Evolutionary conservation across 2,329 filamentous ascomycete species (phyloP).

Genomic region (Penicillium sp.): DNA sequence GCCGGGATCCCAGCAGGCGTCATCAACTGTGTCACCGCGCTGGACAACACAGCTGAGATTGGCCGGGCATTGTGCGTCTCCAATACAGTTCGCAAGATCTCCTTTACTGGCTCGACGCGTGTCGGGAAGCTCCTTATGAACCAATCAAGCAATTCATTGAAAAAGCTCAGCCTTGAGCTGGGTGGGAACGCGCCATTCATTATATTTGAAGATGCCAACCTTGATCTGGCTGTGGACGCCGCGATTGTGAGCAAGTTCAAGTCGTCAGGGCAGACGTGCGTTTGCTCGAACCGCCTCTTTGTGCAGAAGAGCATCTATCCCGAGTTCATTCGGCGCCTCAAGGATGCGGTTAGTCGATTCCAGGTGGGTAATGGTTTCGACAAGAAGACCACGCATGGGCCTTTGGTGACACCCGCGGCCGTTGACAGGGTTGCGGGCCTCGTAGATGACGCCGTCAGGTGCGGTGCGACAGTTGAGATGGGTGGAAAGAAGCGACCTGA

Average conservation of each 20-base stretch:
- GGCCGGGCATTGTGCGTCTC: conserved; percentile 50
- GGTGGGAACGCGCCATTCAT: conserved; percentile 94
- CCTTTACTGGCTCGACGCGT: conserved; percentile 79
- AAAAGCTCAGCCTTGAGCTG: conserved; percentile 84
- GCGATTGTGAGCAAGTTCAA: conserved; percentile 87
- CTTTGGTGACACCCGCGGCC: background rate
- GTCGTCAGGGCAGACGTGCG: conserved; percentile 89
- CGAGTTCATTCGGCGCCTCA: conserved; percentile 57
- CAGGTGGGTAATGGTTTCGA: conserved; percentile 1
- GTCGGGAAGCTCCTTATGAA: conserved; percentile 80
- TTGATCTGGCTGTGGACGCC: conserved; percentile 79
- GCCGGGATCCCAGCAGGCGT: conserved; percentile 80
- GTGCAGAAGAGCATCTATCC: conserved; percentile 55
- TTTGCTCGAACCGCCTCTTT: conserved; percentile 67
- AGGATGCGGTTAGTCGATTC: conserved; percentile 41
- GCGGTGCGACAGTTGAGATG: no score
- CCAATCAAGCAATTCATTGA: conserved; percentile 78
- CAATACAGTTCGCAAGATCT: conserved; percentile 79
- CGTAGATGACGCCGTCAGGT: no score
- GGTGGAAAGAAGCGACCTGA: no score
- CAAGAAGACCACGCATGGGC: conserved; percentile 1
- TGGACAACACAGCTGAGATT: conserved; percentile 75
- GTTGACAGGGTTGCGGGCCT: no score
- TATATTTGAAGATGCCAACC: conserved; percentile 82
- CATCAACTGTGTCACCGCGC: conserved; percentile 82